Evolutionary conservation across 169 alveolate genomes (phyloP).

Genomic region (Babesia ovata): DNA sequence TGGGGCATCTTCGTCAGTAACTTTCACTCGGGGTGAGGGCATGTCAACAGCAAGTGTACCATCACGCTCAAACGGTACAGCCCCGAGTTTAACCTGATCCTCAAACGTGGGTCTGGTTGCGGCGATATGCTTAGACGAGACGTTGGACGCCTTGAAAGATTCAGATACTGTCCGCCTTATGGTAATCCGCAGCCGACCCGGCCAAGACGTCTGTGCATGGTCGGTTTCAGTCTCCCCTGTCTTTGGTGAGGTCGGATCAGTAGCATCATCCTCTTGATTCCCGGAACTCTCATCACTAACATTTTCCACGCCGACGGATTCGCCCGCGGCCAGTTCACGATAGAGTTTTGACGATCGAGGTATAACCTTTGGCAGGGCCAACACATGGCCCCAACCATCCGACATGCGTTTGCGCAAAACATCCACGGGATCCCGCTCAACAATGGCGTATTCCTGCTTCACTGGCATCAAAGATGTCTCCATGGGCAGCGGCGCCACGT

Average conservation of each 20-base stretch:
- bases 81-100: conserved; percentile 10
- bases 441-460: conserved; percentile 56
- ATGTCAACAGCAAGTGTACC: conserved; percentile 12
- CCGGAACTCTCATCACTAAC: not conserved
- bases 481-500: conserved; percentile 63
- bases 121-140: conserved; percentile 18
- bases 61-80: conserved; percentile 26
- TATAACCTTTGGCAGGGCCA: conserved; percentile 40
- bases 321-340: not conserved
- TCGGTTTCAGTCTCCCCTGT: not conserved
- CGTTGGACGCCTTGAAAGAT: conserved; percentile 23
- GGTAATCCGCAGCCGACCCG: conserved; percentile 43
- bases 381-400: conserved; percentile 30
- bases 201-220: conserved; percentile 2
- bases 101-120: not conserved
- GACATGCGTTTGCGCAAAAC: conserved; percentile 49
- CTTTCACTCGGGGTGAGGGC: not conserved
- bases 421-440: conserved; percentile 52
- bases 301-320: not conserved
- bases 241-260: not conserved
- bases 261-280: not conserved
- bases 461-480: conserved; percentile 31
- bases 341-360: conserved; percentile 25
- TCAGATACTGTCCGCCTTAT: conserved; percentile 35
- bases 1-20: not conserved